A percentile compares a stretch with the other conserved stretches of the same genome.
Evolutionary conservation across 2,329 filamentous ascomycete genomes (phyloP).

Genomic region (Xylariales sp.): DNA sequence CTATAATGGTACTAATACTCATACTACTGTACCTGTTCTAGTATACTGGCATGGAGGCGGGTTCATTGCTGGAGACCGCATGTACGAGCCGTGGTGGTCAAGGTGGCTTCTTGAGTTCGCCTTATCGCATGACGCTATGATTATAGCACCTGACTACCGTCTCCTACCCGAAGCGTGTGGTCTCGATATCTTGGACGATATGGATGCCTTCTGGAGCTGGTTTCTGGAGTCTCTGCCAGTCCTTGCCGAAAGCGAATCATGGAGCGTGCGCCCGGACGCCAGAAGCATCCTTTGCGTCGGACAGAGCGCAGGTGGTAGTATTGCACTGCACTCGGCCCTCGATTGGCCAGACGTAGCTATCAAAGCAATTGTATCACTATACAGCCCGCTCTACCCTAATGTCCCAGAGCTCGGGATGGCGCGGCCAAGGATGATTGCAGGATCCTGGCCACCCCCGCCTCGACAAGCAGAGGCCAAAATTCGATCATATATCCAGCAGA

Average conservation of each 20-base stretch:
- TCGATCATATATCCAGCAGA: conserved; percentile 1
- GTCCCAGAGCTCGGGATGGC: conserved; percentile 5
- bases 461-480: conserved; percentile 1
- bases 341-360: conserved; percentile 12
- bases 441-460: conserved; percentile 4
- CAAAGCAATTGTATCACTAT: conserved; percentile 8
- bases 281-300: conserved; percentile 10
- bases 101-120: conserved; percentile 32
- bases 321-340: conserved; percentile 17
- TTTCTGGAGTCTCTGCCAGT: conserved; percentile 16
- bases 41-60: conserved; percentile 6
- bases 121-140: conserved; percentile 33
- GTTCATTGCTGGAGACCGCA: conserved; percentile 3
- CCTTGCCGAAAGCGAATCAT: background rate
- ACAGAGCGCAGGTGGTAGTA: conserved; percentile 18
- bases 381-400: background rate
- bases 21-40: background rate
- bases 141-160: conserved; percentile 44
- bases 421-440: conserved; percentile 1
- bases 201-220: conserved; percentile 45
- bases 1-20: background rate
- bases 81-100: conserved; percentile 7
- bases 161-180: conserved; percentile 44
- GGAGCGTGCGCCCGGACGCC: conserved; percentile 10
- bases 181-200: conserved; percentile 40